These are phyloP conservation scores for Didymosphaeria variabile DNA, from an alignment of 2,329 filamentous ascomycete genomes.

Conservation along the genomic window DNA sequence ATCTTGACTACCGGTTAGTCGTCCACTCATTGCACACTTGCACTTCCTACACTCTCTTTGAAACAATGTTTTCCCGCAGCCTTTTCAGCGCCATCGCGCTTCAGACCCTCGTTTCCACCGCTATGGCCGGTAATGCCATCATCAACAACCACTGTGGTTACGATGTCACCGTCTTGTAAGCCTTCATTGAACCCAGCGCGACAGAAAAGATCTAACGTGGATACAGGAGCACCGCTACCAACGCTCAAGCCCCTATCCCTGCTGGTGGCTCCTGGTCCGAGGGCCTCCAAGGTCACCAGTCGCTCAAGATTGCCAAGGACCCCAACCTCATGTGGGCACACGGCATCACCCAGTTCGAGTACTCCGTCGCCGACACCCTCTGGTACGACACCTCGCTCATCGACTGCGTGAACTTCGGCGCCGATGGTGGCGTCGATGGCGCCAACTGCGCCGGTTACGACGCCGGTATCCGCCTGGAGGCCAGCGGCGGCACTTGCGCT, in stretches of 20 bases:
- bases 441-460: slow-evolving; percentile 21
- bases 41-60: slow-evolving; percentile 15
- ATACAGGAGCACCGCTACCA: slow-evolving; percentile 13
- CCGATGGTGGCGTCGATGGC: slow-evolving; percentile 15
- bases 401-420: slow-evolving; percentile 20
- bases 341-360: slow-evolving; percentile 28
- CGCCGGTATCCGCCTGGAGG: slow-evolving; percentile 16
- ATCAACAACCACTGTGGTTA: slow-evolving; percentile 23
- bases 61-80: slow-evolving; percentile 19
- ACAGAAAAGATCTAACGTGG: not conserved
- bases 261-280: slow-evolving; percentile 15
- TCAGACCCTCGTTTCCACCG: slow-evolving; percentile 17
- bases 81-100: slow-evolving; percentile 19
- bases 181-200: not conserved
- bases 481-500: slow-evolving; percentile 15
- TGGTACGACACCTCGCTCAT: slow-evolving; percentile 29
- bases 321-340: slow-evolving; percentile 10
- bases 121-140: slow-evolving; percentile 17
- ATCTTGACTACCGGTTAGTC: slow-evolving; percentile 23
- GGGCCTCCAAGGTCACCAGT: slow-evolving; percentile 8
- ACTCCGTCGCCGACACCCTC: slow-evolving; percentile 19
- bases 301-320: slow-evolving; percentile 22
- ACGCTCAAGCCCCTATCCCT: slow-evolving; percentile 5
- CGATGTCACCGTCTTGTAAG: slow-evolving; percentile 19
- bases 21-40: slow-evolving; percentile 22